Evolutionary conservation across 305 asterid genomes (phyloP), one percentile per base, ranked within the genome.

Genomic region (Caryopteris hybrid): DNA sequence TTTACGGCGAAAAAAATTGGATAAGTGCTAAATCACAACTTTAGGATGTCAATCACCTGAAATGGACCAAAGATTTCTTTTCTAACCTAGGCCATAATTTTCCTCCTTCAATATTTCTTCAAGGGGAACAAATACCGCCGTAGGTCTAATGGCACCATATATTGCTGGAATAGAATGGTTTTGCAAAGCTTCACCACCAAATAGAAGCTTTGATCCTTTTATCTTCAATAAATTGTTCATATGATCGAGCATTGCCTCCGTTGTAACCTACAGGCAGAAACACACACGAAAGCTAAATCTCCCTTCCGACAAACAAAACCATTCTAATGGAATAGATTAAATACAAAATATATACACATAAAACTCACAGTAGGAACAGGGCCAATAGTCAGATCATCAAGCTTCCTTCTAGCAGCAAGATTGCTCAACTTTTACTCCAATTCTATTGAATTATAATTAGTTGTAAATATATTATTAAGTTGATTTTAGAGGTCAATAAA

Each of bases 1-100:
- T 50, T 17, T 18, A n/a, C n/a, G n/a, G n/a, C n/a, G n/a, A n/a
- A n/a, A n/a, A n/a, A n/a, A n/a, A n/a, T n/a, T n/a, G n/a, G n/a
- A n/a, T n/a, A n/a, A n/a, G n/a, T n/a, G n/a, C n/a, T n/a, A n/a
- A n/a, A n/a, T 5, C 48, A 21, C 25, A 4, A 12, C 20, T 8
- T 4, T 1, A 4, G 9, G 9, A 33, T 33, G 4, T 43, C 29
- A 47, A 46, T 54, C 84, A 91, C 99, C 96, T 91, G 97, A 80
- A 94, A 91, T 7, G 99, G 99, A n/a, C 99, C 99, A 53, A 91
- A 94, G 11, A 89, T 86, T 82, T 94, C 99, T 77, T 80, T 85
- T 0, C 96, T 89, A 25, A 89, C 97, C 12, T 10, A 94, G 88
- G 66, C 75, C 89, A 50, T 79, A 94, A 74, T 94, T 89, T 8